phyloP scores from a whole-genome alignment of 1,139 yeast genomes.

The Geotrichum fermentans region DNA sequence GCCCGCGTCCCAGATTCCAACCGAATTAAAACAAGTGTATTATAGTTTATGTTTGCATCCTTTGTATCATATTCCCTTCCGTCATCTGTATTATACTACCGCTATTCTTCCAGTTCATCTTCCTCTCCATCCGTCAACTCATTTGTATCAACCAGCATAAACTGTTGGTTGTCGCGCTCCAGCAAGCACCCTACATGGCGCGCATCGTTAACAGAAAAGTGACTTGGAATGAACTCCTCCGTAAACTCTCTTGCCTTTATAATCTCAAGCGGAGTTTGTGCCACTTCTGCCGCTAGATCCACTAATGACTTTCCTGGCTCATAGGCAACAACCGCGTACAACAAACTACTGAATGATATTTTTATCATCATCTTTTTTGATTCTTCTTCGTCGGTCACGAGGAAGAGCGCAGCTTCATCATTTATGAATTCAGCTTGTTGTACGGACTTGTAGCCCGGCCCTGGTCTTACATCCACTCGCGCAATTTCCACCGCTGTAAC shows the following conservation, averaged over 20 bases:
- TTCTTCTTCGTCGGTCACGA: neutral
- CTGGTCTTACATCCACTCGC: slow-evolving; percentile 9
- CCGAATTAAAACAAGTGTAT: slow-evolving; percentile 8
- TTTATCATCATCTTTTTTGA: neutral
- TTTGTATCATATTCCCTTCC: neutral
- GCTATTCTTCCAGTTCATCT: slow-evolving; percentile 18
- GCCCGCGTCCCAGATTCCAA: slow-evolving; percentile 9
- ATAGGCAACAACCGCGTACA: neutral
- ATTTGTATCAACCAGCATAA: slow-evolving; percentile 27
- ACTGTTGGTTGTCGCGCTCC: slow-evolving; percentile 23
- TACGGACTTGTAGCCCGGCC: neutral
- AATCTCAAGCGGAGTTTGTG: slow-evolving; percentile 1
- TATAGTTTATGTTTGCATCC: neutral
- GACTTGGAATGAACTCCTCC: slow-evolving; percentile 21
- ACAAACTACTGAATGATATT: neutral
- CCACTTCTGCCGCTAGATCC: slow-evolving; percentile 1
- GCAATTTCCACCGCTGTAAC: slow-evolving; percentile 1
- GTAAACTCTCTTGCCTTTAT: slow-evolving; percentile 7
- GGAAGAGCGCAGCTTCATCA: slow-evolving; percentile 1
- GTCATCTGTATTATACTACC: neutral
- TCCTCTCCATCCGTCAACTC: slow-evolving; percentile 20
- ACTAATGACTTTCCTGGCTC: slow-evolving; percentile 1
- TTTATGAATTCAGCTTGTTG: slow-evolving; percentile 10
- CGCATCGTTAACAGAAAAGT: slow-evolving; percentile 24
- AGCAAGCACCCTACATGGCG: slow-evolving; percentile 27